Evolutionary conservation across 2,329 filamentous ascomycete genomes (phyloP).

Genomic region (Calycina herbarum): DNA sequence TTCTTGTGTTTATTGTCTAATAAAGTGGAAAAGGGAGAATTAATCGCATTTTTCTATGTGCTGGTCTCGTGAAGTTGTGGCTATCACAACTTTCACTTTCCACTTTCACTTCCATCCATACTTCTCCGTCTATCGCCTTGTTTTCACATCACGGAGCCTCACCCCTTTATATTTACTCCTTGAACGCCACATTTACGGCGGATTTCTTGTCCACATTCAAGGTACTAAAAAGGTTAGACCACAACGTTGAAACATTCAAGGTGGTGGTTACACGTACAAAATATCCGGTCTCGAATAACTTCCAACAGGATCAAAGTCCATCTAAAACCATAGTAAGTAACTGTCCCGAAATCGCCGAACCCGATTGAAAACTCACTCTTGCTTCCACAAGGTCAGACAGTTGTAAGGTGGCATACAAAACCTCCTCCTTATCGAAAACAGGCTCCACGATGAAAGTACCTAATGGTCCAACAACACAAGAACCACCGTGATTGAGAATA

Average conservation of each 20-base stretch:
- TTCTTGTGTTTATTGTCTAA: too few relatives aligned
- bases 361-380: constrained; percentile 33
- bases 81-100: too few relatives aligned
- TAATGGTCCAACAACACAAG: constrained; percentile 44
- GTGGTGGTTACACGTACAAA: constrained; percentile 37
- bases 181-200: constrained; percentile 8
- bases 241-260: background rate
- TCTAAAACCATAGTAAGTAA: constrained; percentile 29
- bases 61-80: too few relatives aligned
- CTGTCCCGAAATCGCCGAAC: background rate
- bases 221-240: background rate
- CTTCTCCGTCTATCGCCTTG: too few relatives aligned
- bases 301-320: constrained; percentile 45
- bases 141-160: too few relatives aligned
- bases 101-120: too few relatives aligned
- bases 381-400: constrained; percentile 41
- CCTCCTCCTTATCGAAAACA: constrained; percentile 43
- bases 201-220: constrained; percentile 13
- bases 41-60: too few relatives aligned
- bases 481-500: constrained; percentile 43
- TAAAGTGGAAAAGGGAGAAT: too few relatives aligned
- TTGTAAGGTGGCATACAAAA: constrained; percentile 41
- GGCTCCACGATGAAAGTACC: constrained; percentile 42
- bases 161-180: background rate
- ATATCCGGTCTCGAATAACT: constrained; percentile 44